Conservation (phyloP, 805 yeast species). For the Teunomyces barrocoloradensis region DNA sequence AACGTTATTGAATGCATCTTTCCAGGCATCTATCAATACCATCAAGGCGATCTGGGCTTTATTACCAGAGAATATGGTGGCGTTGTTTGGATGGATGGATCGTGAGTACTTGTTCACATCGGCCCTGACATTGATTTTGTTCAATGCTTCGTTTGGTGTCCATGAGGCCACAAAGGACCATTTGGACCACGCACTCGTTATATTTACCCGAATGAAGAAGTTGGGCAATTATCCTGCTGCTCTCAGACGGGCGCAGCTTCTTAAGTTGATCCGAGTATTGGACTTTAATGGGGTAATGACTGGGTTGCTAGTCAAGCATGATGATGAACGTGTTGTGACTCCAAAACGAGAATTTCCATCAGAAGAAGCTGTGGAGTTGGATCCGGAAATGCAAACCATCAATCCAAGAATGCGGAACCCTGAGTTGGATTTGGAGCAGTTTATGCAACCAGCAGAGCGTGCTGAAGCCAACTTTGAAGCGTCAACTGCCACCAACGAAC, state of each 20-base stretch:
- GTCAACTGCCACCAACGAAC: conserved; percentile 18
- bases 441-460: background rate
- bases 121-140: conserved; percentile 67
- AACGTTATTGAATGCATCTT: conserved; percentile 69
- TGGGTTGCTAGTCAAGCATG: conserved; percentile 55
- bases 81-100: conserved; percentile 84
- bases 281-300: conserved; percentile 68
- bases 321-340: conserved; percentile 37
- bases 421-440: conserved; percentile 3
- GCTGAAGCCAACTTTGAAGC: conserved; percentile 4
- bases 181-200: conserved; percentile 65
- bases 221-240: conserved; percentile 82
- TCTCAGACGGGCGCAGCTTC: conserved; percentile 64
- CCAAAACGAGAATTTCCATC: background rate
- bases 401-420: background rate
- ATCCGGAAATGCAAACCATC: background rate
- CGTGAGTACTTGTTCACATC: conserved; percentile 77
- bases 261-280: conserved; percentile 60
- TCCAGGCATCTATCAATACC: conserved; percentile 78
- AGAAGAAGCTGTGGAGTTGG: background rate
- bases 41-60: conserved; percentile 72
- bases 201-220: conserved; percentile 72
- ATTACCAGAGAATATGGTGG: conserved; percentile 77
- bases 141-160: conserved; percentile 78
- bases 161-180: conserved; percentile 72